Percentiles rank a stretch among this genome's conserved stretches.
Evolutionary conservation across 164 flowering plant species (phyloP).

Genomic region (Stephania yunnanensis): DNA sequence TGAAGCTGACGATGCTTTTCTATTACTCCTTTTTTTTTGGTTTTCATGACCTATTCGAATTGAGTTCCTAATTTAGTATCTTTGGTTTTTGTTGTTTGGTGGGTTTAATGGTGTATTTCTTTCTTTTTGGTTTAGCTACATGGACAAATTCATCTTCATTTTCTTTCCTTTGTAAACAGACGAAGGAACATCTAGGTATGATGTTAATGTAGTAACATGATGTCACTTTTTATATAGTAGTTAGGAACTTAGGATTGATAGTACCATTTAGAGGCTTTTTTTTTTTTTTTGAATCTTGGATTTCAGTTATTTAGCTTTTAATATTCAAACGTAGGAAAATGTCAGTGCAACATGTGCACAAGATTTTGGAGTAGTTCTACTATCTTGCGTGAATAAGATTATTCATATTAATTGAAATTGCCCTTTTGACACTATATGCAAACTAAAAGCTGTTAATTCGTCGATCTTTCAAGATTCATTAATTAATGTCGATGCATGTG

Average conservation of each 20-base stretch:
- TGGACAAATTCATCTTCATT: constrained; percentile 87
- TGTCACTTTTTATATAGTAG: not conserved
- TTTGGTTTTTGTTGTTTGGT: not conserved
- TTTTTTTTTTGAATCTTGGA: constrained; percentile 1
- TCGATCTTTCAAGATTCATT: too few relatives aligned
- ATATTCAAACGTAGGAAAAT: constrained; percentile 90
- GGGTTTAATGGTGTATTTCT: constrained; percentile 24
- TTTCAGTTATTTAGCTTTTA: constrained; percentile 85
- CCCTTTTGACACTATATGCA: too few relatives aligned
- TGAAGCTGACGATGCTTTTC: constrained; percentile 13
- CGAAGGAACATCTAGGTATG: constrained; percentile 96
- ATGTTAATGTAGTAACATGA: not conserved
- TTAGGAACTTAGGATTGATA: not conserved
- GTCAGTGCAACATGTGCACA: constrained; percentile 86
- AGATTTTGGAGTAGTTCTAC: constrained; percentile 89
- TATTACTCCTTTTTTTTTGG: not conserved
- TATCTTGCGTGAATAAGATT: too few relatives aligned
- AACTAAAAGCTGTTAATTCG: too few relatives aligned
- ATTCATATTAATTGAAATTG: too few relatives aligned
- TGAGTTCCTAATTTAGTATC: not conserved
- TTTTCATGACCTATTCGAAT: not conserved
- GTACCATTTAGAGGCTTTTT: not conserved
- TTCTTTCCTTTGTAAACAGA: constrained; percentile 97
- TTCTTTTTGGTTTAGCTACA: constrained; percentile 92
- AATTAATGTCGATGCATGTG: too few relatives aligned